These are phyloP conservation scores for Acacia concinna DNA, from an alignment of 331 rosid species.

Conservation along the genomic window DNA sequence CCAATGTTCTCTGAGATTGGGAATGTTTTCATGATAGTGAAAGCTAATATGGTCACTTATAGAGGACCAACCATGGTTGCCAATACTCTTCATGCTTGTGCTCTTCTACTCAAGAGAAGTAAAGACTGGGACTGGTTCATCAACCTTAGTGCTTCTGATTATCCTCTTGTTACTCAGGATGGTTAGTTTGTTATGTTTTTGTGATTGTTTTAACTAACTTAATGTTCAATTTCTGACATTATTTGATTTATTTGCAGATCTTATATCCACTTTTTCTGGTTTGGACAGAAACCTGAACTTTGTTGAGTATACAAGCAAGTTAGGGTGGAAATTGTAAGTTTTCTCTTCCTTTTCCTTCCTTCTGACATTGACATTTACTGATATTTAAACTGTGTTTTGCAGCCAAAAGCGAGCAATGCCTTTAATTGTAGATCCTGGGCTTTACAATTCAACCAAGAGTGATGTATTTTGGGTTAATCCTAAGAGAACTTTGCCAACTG, in stretches of 20 bases:
- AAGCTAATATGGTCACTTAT: conserved; percentile 92
- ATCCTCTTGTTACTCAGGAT: conserved; percentile 96
- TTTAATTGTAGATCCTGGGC: conserved; percentile 84
- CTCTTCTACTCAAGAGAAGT: conserved; percentile 80
- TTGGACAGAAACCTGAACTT: conserved; percentile 69
- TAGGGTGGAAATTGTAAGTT: conserved; percentile 88
- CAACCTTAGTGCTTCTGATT: conserved; percentile 97
- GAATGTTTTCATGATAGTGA: conserved; percentile 69
- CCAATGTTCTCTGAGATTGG: conserved; percentile 68
- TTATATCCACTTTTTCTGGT: conserved; percentile 57
- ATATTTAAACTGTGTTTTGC: conserved; percentile 29
- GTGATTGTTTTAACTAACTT: neutral
- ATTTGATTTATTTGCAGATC: conserved; percentile 53
- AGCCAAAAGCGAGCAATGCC: conserved; percentile 90
- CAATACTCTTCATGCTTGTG: conserved; percentile 96
- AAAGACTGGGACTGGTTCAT: conserved; percentile 98
- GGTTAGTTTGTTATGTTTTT: conserved; percentile 52
- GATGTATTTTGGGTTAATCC: conserved; percentile 78
- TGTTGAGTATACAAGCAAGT: conserved; percentile 88
- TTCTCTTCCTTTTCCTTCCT: conserved; percentile 20
- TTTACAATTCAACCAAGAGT: conserved; percentile 60
- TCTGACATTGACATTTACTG: neutral
- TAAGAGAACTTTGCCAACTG: conserved; percentile 61
- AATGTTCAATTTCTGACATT: neutral
- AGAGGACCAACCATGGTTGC: conserved; percentile 97